A percentile compares a stretch with the other conserved stretches of the same genome.
phyloP scores from a whole-genome alignment of 148 eudicot species.

The Pharnaceum exiguum region DNA sequence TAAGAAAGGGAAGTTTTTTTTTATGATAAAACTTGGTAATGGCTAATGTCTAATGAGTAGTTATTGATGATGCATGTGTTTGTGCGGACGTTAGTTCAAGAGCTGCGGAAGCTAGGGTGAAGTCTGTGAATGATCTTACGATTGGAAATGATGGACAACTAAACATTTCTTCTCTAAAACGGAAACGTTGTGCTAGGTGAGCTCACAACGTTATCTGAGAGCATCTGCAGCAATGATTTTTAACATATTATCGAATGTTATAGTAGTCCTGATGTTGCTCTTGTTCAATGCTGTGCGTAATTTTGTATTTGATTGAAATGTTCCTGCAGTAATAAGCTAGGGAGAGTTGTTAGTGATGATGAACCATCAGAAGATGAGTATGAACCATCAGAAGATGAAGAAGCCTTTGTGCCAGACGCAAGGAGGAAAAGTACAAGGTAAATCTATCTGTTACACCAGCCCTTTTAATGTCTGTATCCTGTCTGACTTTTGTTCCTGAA shows the following conservation, averaged over 20 bases:
- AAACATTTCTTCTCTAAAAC: not conserved
- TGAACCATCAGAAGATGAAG: slow-evolving; percentile 11
- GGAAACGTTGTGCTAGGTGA: not conserved
- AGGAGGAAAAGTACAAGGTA: slow-evolving; percentile 14
- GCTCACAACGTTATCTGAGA: not conserved
- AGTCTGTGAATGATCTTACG: not conserved
- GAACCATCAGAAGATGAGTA: slow-evolving; percentile 18
- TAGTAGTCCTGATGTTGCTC: not conserved
- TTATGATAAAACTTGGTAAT: not conserved
- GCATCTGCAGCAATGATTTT: not conserved
- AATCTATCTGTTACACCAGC: not conserved
- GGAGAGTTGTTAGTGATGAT: slow-evolving; percentile 11
- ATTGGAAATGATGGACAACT: not conserved
- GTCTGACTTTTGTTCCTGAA: not conserved
- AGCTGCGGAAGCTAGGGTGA: not conserved
- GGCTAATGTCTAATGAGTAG: too few species aligned
- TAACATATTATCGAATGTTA: not conserved
- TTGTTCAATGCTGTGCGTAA: not conserved
- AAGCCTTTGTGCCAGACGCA: not conserved
- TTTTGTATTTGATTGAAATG: not conserved
- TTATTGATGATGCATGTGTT: too few species aligned
- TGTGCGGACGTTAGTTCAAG: not conserved
- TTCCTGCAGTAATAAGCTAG: slow-evolving; percentile 5
- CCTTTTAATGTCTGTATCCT: not conserved
- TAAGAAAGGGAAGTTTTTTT: too few species aligned